Base-by-base conservation (phyloP, 129 eudicot species). In the Chrysanthemum lavandulifolium region DNA sequence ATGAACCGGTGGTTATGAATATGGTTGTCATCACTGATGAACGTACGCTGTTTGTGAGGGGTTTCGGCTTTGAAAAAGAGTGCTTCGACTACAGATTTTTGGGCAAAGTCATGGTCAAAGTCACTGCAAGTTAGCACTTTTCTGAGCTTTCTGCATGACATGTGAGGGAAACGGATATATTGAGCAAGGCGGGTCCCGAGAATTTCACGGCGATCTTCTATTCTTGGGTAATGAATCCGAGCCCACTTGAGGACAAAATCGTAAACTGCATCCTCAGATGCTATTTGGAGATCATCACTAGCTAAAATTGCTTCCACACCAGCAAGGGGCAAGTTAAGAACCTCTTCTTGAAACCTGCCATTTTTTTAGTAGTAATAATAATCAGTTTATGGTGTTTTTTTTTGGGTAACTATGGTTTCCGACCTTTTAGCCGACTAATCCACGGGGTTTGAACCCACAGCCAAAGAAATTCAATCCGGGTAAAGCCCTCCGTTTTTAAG, bases 261-360 rank as follows among this genome's bases (percentile, higher is more conserved):
- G 23, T 85, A 92, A 61, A 89, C 89, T n/a, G 80, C 82, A 67
- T 92, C 97, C 73, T 92, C 97, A 0, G 89, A 89, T 27, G 84
- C 87, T 68, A 92, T 86, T 60, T 92, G 95, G 40, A 92, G 84
- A 54, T 87, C 90, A 50, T 92, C 86, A 61, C 96, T 89, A 59
- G 79, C 76, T 57, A 92, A 77, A 14, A 92, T 80, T 8, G 85
- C 92, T 78, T 85, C 92, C 59, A 92, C 64, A 31, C 89, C 96
- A 15, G 91, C 79, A 75, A 89, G 72, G 12, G 97, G 91, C 74
- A 89, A 82, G 50, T 79, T 85, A 58, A 92, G 72, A 45, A 80
- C 86, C 89, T 87, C 98, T 4, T 82, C 91, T 64, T 82, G 78
- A 73, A 48, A 85, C 78, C 98, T 92, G 65, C 47, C 47, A 53